Evolutionary conservation across 2,329 filamentous ascomycete species (phyloP).

Genomic region (Phoma sp.): DNA sequence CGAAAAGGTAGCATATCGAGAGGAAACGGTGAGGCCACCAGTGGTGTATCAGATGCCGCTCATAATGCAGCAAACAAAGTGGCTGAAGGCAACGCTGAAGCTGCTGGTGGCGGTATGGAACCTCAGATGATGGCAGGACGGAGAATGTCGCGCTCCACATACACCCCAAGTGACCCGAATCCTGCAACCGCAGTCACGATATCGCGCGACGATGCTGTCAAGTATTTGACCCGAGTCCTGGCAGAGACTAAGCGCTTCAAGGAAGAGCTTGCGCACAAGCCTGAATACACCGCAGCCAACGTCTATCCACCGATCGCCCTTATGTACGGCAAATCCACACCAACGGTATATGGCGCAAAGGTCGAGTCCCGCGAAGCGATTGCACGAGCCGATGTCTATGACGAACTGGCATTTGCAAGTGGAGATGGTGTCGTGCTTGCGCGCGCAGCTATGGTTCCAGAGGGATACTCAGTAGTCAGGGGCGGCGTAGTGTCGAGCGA

Average conservation of each 20-base stretch:
- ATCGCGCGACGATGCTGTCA: slow-evolving; percentile 60
- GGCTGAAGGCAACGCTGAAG: slow-evolving; percentile 37
- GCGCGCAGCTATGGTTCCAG: slow-evolving; percentile 81
- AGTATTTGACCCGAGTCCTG: slow-evolving; percentile 79
- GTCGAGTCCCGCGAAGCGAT: slow-evolving; percentile 78
- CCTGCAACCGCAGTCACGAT: slow-evolving; percentile 57
- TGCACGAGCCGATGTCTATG: slow-evolving; percentile 77
- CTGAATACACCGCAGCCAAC: slow-evolving; percentile 68
- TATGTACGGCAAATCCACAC: slow-evolving; percentile 85
- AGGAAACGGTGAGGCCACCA: slow-evolving; percentile 22
- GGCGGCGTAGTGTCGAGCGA: slow-evolving; percentile 80
- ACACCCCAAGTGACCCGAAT: slow-evolving; percentile 29
- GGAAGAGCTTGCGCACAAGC: slow-evolving; percentile 69
- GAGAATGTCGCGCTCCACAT: slow-evolving; percentile 26
- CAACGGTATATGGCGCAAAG: slow-evolving; percentile 82
- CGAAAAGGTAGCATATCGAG: slow-evolving; percentile 48
- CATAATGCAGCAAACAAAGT: slow-evolving; percentile 36
- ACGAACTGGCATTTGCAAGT: slow-evolving; percentile 83
- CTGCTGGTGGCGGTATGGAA: slow-evolving; percentile 49
- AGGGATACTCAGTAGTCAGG: slow-evolving; percentile 75
- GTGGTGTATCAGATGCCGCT: slow-evolving; percentile 26
- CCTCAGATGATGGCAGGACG: slow-evolving; percentile 56
- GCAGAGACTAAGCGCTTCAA: slow-evolving; percentile 77
- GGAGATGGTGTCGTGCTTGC: slow-evolving; percentile 91
- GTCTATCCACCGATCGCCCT: slow-evolving; percentile 81